Evolutionary conservation across 1,139 yeast species (phyloP), one percentile per base, ranked within the genome.

Genomic region (Nakaseomyces nivariensis): DNA sequence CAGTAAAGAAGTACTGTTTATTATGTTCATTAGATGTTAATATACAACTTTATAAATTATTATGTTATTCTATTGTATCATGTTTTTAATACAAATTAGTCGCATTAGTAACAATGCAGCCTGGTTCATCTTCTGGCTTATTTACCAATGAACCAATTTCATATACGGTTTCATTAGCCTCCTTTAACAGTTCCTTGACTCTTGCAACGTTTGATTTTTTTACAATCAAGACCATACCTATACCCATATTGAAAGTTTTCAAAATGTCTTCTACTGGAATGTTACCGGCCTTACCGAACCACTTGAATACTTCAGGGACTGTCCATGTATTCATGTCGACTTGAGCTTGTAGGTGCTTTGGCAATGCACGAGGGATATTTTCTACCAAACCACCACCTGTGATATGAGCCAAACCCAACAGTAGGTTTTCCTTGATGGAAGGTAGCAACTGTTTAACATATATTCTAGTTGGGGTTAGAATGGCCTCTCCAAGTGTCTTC

Each of bases 331-430:
- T 72, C 64, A 86, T 81, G 66, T 92, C 96, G 49, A 94, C 79
- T 58, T 73, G 75, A 17, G 97, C 98, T 63, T 83, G 82, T 56
- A 92, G 73, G 59, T 80, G 70, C 54, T 79, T 72, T 54, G 98
- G 98, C 56, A 94, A 74, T 29, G 96, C 94, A 67, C 99, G 81
- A 50, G 99, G 99, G 52, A 92, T 82, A 68, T 94, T 94, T 69
- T 94, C 99, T 37, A 92, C 84, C 48, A 94, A 76, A 52, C 99
- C 99, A 63, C 99, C 99, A 54, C 99, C 99, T 26, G 99, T 94
- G 61, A 94, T 92, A 67, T 94, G 96, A 5, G 98, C 96, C 66
- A 94, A 76, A 53, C 97, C 99, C 52, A 88, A 75, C 50, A 92
- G 67, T 54, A 85, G 72, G 45, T 76, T 82, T 63, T 83, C 72